Conservation (phyloP, 164 flowering plant genomes). For the Protea cynaroides region DNA sequence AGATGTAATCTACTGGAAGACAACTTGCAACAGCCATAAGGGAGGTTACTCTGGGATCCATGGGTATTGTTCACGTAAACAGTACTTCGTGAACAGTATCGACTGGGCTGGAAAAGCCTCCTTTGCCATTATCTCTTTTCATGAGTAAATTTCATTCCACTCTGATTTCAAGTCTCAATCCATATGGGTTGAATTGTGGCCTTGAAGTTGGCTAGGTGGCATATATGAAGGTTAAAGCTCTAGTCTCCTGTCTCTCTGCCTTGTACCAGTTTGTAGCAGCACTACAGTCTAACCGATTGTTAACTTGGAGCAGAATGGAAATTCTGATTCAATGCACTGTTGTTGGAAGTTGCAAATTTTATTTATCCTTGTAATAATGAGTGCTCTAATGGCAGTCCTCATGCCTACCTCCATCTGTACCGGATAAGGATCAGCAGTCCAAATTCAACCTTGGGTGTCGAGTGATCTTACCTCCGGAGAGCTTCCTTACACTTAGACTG, state of each 20-base stretch:
- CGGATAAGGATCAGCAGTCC: constrained; percentile 45
- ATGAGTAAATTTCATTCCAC: too few species aligned
- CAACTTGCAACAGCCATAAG: too few species aligned
- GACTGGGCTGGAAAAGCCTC: too few species aligned
- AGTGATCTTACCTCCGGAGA: constrained; percentile 86
- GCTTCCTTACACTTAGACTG: constrained; percentile 70
- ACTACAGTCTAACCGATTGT: not conserved
- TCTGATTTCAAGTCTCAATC: not conserved
- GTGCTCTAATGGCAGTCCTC: constrained; percentile 41
- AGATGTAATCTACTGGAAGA: too few species aligned
- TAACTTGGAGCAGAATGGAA: not conserved
- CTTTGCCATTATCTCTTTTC: too few species aligned
- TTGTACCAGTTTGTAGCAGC: not conserved
- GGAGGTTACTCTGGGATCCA: too few species aligned
- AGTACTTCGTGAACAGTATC: too few species aligned
- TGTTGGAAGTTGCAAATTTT: not conserved
- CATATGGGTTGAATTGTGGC: not conserved
- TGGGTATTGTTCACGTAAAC: too few species aligned
- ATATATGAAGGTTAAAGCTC: not conserved
- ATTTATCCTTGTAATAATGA: not conserved
- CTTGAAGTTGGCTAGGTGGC: not conserved
- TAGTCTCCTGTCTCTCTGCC: not conserved
- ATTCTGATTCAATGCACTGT: not conserved
- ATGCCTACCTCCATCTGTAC: constrained; percentile 51
- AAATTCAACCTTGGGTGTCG: constrained; percentile 66